Conservation (phyloP, 371 early-diverging fungal species). For the Mucor circinelloides region DNA sequence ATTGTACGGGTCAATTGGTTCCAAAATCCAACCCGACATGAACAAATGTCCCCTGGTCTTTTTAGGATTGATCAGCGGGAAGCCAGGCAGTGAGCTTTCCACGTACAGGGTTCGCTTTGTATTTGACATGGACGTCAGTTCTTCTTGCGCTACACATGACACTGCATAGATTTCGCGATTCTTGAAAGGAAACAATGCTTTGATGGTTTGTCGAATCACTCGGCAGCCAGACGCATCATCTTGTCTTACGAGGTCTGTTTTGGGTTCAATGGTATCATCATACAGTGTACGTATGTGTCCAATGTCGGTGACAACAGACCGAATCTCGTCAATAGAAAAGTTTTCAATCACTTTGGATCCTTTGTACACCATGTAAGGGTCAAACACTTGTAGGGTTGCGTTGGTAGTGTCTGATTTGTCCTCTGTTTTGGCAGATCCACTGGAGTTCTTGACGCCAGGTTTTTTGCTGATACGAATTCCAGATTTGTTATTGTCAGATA, state of each 20-base stretch:
- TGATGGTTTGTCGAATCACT: constrained; percentile 46
- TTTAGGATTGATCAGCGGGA: constrained; percentile 27
- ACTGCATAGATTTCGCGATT: constrained; percentile 35
- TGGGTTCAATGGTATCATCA: constrained; percentile 51
- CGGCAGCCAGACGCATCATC: constrained; percentile 45
- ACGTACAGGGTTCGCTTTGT: constrained; percentile 39
- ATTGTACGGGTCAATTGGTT: constrained; percentile 60
- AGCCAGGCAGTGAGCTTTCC: constrained; percentile 39
- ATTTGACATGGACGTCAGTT: constrained; percentile 20
- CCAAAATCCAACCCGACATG: constrained; percentile 63
- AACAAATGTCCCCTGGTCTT: constrained; percentile 44
- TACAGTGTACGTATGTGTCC: constrained; percentile 38
- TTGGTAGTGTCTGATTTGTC: not conserved
- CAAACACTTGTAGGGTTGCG: constrained; percentile 31
- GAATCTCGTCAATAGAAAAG: constrained; percentile 60
- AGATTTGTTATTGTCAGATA: constrained; percentile 49
- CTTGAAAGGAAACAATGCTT: constrained; percentile 60
- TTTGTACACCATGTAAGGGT: constrained; percentile 55
- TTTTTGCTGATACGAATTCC: constrained; percentile 52
- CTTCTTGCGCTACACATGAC: constrained; percentile 41
- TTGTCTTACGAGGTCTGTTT: constrained; percentile 35
- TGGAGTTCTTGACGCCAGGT: constrained; percentile 22
- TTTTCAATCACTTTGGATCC: constrained; percentile 62
- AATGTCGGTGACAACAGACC: constrained; percentile 51
- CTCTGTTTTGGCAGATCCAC: not conserved